Evolutionary conservation across 495 filamentous ascomycete genomes (phyloP), one percentile per base, ranked within the genome.

Genomic region (Cairneyella variabilis): DNA sequence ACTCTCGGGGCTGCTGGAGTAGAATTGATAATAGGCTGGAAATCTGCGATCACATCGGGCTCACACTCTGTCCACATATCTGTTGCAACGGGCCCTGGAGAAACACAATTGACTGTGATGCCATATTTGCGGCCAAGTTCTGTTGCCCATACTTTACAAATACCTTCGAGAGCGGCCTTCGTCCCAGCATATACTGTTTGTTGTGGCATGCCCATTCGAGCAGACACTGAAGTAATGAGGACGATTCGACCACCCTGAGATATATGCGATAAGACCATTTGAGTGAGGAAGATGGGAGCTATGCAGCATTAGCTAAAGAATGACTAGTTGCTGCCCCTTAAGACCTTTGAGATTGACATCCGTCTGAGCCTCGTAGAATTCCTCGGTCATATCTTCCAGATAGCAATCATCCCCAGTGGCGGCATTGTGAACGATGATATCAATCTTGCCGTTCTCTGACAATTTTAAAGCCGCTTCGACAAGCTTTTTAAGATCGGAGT

Each of bases 371-470:
- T 44, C 83, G 51, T 80, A 90, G 53, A 76, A 73, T 14, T 65
- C 72, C 54, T 84, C 82, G 4, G 71, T 85, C 11, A 76, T 80
- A 30, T 66, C 54, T 22, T 75, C 73, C 23, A 89, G 69, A 56
- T 73, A 71, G 36, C 62, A 74, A 65, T 78, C 75, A 10, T 68
- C 67, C 52, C 83, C 56, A 0, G 76, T 53, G 0, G 73, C 84
- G 0, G 84, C 83, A 51, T 84, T 85, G 11, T 78, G 65, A 11
- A 88, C 72, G 0, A 88, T 56, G 32, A 85, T 71, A 63, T 89
- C 85, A 48, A 89, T 75, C 39, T 77, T 75, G n/a, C 36, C 34
- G 32, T 80, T 82, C 52, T 84, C 87, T 26, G 74, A 73, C 27
- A 71, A 62, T 25, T 85, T 76, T 0, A 83, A 74, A 23, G 79